Evolutionary conservation across 768 basidiomycete genomes (phyloP), one percentile per base, ranked within the genome.

Genomic region (Russula virescens): DNA sequence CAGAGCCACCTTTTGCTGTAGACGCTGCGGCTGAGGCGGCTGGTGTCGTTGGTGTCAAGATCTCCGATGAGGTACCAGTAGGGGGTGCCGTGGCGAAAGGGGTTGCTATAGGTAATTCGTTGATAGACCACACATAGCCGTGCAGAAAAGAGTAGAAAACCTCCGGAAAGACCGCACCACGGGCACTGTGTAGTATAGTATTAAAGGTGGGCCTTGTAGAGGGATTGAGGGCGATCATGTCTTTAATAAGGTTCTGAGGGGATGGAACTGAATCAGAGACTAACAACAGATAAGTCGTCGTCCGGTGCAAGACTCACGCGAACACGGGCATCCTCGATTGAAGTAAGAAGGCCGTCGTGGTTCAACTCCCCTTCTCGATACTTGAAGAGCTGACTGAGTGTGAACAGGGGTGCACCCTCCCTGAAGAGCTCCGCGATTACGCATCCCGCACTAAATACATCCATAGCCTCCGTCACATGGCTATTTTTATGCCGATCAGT

Each of bases 391-490:
- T 98, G 95, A 72, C 92, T 94, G 53, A 99, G 80, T 0, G 90
- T 93, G 77, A 98, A 98, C 56, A 97, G 79, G 3, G 90, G 90
- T 0, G 91, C 87, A 2, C 97, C 97, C 71, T 99, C 97, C 62
- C 94, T 78, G 77, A 97, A 98, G 65, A 99, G 80, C 74, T 99
- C 97, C 0, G 94, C 93, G 40, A 98, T 83, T 16, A 98, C 94
- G 72, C 96, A 98, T 25, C 97, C 97, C 0, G 83, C 83, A 66
- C 94, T 93, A 70, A 98, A 99, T 55, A 94, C 89, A 72, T 99
- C 97, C 97, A 99, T 99, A 4, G 89, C 82, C 74, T 99, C 94
- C 0, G 94, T 95, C 26, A 98, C 87, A 67, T 81, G 86, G 1
- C 86, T 87, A 63, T 97, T 89, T 48, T 84, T 85, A 0, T 86